Base-by-base conservation (phyloP, 2,329 filamentous ascomycete genomes). In the Pseudogymnoascus sp. region DNA sequence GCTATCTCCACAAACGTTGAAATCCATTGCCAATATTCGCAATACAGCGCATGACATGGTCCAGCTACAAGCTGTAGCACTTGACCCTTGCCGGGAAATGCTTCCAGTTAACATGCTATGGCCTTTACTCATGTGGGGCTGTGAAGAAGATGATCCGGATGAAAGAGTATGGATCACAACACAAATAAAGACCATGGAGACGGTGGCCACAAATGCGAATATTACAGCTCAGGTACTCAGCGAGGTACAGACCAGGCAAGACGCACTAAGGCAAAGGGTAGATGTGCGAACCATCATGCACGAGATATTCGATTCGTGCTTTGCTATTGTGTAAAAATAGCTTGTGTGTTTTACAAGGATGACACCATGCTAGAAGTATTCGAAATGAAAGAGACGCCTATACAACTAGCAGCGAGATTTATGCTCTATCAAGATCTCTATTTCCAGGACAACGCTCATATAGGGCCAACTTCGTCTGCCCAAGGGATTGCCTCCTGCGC, bases 51-150 rank as follows among this genome's bases (percentile, higher is more conserved):
- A 76, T 37, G 73, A 80, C 37, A 79, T 84, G 62, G 73, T 76
- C 12, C 62, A 61, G 28, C 40, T 43, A 12, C 40, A 43, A 43
- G 19, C 7, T 43, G 10, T 22, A 43, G 19, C 16, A 11, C 40
- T 24, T 2, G 40, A 22, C 24, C 40, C 40, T 24, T 43, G 10
- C 40, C 40, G 19, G 8, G 77, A 80, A 35, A 74, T 79, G 7
- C 72, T 84, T 1, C 82, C 82, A 0, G 80, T 83, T 59, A 84
- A 81, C 64, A 79, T 84, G 75, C 74, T 85, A 4, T 85, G 82
- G 83, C 82, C 82, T 1, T 70, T 84, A 6, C 72, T 85, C 41
- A 82, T 85, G 78, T 75, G 81, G 65, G 82, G 82, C 0, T 79
- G 77, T 7, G 82, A 85, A 68, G 82, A 83, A 65, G 78, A 82